Conservation (phyloP, 306 rosid species). For the Cicer yamashitae region DNA sequence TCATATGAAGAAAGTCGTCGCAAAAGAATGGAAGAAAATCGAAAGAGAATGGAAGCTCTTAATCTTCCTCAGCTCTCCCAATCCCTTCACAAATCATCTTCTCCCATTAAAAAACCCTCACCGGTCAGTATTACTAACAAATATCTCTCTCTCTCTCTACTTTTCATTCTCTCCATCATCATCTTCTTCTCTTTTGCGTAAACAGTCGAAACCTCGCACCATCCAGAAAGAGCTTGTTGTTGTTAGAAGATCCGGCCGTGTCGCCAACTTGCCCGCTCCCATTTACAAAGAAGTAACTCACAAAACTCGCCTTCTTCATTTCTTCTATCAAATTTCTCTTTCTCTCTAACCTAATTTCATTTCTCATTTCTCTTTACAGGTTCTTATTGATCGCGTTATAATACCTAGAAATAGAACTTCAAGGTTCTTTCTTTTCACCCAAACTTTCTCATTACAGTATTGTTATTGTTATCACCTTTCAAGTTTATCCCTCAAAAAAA, state of each 20-base stretch:
- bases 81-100: slow-evolving; percentile 53
- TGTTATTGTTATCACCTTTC: too few species aligned
- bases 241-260: slow-evolving; percentile 78
- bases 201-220: slow-evolving; percentile 55
- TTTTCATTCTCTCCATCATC: background rate
- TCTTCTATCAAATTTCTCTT: background rate
- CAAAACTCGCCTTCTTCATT: background rate
- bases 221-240: slow-evolving; percentile 53
- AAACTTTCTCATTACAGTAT: background rate
- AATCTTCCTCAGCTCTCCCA: slow-evolving; percentile 67
- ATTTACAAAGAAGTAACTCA: slow-evolving; percentile 66
- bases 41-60: slow-evolving; percentile 78
- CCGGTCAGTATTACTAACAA: slow-evolving; percentile 36
- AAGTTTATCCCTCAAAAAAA: too few species aligned
- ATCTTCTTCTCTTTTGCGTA: slow-evolving; percentile 42
- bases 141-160: background rate
- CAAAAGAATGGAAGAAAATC: slow-evolving; percentile 75
- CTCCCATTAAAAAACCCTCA: slow-evolving; percentile 62
- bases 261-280: slow-evolving; percentile 64
- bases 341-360: background rate
- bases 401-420: slow-evolving; percentile 67
- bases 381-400: slow-evolving; percentile 52
- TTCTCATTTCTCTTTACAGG: slow-evolving; percentile 44
- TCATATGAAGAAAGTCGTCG: slow-evolving; percentile 73
- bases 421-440: slow-evolving; percentile 47